Evolutionary conservation across 306 rosid species (phyloP).

Genomic region (Quercus gilva): DNA sequence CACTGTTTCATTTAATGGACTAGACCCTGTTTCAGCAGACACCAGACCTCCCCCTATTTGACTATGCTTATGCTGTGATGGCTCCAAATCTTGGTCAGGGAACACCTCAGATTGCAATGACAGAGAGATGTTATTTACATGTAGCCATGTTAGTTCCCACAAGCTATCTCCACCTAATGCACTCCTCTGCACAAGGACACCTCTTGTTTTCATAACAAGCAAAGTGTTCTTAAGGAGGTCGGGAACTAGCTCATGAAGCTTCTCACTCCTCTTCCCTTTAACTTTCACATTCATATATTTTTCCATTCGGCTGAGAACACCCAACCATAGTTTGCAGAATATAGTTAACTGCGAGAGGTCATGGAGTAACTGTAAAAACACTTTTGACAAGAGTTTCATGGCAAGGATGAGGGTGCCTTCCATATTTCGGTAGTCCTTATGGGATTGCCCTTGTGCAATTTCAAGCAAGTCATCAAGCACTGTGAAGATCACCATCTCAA

Average conservation of each 20-base stretch:
- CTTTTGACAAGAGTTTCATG: slow-evolving; percentile 86
- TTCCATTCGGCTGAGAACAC: slow-evolving; percentile 90
- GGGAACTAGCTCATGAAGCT: slow-evolving; percentile 80
- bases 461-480: slow-evolving; percentile 94
- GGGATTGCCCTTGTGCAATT: slow-evolving; percentile 88
- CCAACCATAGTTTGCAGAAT: slow-evolving; percentile 96
- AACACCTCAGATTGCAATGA: slow-evolving; percentile 84
- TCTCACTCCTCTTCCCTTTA: slow-evolving; percentile 82
- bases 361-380: slow-evolving; percentile 72
- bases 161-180: slow-evolving; percentile 94
- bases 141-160: slow-evolving; percentile 97
- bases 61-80: slow-evolving; percentile 35
- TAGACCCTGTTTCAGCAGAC: slow-evolving; percentile 42
- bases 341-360: slow-evolving; percentile 71
- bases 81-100: slow-evolving; percentile 72
- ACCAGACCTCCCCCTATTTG: slow-evolving; percentile 39
- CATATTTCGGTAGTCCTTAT: slow-evolving; percentile 91
- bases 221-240: slow-evolving; percentile 84
- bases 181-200: slow-evolving; percentile 73
- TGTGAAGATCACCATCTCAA: slow-evolving; percentile 86
- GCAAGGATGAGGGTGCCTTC: slow-evolving; percentile 90
- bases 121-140: slow-evolving; percentile 79
- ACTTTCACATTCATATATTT: slow-evolving; percentile 84
- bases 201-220: slow-evolving; percentile 74
- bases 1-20: slow-evolving; percentile 38